Percentiles rank a stretch among this genome's conserved stretches.
Conservation (phyloP, 1,284 basidiomycete genomes). For the Pseudozyma sp. region DNA sequence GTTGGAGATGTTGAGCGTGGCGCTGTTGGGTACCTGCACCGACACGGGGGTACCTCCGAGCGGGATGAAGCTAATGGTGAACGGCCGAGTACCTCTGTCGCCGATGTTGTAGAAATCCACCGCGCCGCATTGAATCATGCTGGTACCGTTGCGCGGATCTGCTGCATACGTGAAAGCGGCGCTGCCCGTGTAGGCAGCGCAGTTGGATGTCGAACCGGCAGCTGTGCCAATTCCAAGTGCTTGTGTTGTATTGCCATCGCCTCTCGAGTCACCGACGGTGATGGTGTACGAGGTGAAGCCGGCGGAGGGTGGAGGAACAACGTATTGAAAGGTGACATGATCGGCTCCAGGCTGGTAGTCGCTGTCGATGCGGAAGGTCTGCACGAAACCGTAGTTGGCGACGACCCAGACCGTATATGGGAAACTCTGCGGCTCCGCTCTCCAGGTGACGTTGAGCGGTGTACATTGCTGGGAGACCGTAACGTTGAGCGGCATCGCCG, state of each 20-base stretch:
- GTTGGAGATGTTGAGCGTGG: conserved; percentile 41
- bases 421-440: conserved; percentile 16
- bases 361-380: conserved; percentile 44
- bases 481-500: conserved; percentile 30
- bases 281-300: conserved; percentile 45
- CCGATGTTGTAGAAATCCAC: conserved; percentile 54
- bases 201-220: conserved; percentile 15
- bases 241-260: conserved; percentile 51
- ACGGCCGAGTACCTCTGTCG: conserved; percentile 48
- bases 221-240: conserved; percentile 34
- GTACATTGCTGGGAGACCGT: conserved; percentile 52
- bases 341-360: conserved; percentile 44
- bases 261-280: conserved; percentile 41
- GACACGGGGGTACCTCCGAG: conserved; percentile 39
- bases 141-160: conserved; percentile 31
- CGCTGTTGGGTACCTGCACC: conserved; percentile 33
- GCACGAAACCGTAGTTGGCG: conserved; percentile 40
- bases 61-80: conserved; percentile 53
- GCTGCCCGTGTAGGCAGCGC: conserved; percentile 42
- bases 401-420: conserved; percentile 57
- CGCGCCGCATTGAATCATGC: conserved; percentile 48
- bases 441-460: conserved; percentile 58
- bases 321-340: conserved; percentile 53
- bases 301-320: conserved; percentile 35
- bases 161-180: conserved; percentile 43